Conservation (phyloP, 768 basidiomycete species). For the Psilocybe sp. region DNA sequence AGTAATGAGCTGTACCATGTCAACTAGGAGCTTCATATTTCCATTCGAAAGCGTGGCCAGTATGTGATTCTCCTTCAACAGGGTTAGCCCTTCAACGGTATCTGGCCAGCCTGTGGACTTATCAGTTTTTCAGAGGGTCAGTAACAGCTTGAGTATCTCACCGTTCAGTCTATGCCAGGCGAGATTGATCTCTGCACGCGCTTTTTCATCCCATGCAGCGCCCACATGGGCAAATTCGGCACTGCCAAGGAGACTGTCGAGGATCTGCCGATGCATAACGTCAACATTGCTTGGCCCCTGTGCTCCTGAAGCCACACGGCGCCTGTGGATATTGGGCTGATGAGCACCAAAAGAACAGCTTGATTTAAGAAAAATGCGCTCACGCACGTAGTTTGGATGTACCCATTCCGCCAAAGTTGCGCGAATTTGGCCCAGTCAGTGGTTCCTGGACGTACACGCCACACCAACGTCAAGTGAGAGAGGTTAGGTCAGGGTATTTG, state of each 20-base stretch:
- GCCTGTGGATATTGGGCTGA: conserved; percentile 25
- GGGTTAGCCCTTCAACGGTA: too few relatives aligned
- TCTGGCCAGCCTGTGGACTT: not conserved
- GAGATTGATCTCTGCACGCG: conserved; percentile 41
- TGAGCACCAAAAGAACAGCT: not conserved
- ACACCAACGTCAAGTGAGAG: not conserved
- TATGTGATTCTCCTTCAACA: too few relatives aligned
- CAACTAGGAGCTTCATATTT: too few relatives aligned
- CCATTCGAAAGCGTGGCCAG: too few relatives aligned
- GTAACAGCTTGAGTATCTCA: not conserved
- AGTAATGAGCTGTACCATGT: too few relatives aligned
- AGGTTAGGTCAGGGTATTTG: too few relatives aligned
- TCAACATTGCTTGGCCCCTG: conserved; percentile 52
- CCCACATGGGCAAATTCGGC: conserved; percentile 52
- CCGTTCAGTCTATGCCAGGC: conserved; percentile 64
- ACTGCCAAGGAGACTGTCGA: conserved; percentile 50
- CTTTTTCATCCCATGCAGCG: conserved; percentile 37
- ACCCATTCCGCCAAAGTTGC: conserved; percentile 54
- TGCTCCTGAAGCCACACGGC: conserved; percentile 40
- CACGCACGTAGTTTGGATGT: conserved; percentile 41
- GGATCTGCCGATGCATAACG: conserved; percentile 51
- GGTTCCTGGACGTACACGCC: not conserved
- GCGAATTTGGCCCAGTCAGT: conserved; percentile 50
- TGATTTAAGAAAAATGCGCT: not conserved
- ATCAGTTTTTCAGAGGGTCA: not conserved